These are phyloP conservation scores for Eleusine coracana DNA, from an alignment of 176 grass and related monocot genomes.

Conservation along the genomic window DNA sequence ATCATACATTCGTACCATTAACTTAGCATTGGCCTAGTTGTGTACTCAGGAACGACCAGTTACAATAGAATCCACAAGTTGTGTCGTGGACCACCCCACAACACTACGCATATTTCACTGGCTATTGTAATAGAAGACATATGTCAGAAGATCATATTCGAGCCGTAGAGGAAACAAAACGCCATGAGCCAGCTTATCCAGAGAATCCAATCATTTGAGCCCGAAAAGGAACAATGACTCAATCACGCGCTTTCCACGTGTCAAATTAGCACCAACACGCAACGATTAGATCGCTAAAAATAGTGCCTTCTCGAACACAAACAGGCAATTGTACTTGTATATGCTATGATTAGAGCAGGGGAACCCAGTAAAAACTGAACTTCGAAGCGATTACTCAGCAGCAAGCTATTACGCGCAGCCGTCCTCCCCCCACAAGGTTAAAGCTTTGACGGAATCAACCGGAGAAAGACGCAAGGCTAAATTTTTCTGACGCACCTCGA, in stretches of 20 bases:
- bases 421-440: neutral
- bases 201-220: slow-evolving; percentile 8
- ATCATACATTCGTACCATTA: slow-evolving; percentile 1
- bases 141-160: neutral
- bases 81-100: no score
- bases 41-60: neutral
- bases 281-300: slow-evolving; percentile 34
- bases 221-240: neutral
- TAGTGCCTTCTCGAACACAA: neutral
- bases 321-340: neutral
- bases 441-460: slow-evolving; percentile 4
- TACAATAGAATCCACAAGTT: neutral
- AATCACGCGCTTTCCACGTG: slow-evolving; percentile 9
- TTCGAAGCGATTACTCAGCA: neutral
- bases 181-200: neutral
- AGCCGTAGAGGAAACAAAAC: neutral
- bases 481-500: slow-evolving; percentile 54
- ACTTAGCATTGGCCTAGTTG: neutral
- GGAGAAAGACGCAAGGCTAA: neutral
- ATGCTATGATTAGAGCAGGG: neutral
- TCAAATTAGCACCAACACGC: slow-evolving; percentile 23
- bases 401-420: neutral
- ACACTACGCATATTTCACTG: neutral
- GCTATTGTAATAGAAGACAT: neutral
- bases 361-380: slow-evolving; percentile 1